Percentiles rank a stretch among this genome's conserved stretches.
Conservation (phyloP, 2,329 filamentous ascomycete species). For the Fusarium pseudoanthophilum region DNA sequence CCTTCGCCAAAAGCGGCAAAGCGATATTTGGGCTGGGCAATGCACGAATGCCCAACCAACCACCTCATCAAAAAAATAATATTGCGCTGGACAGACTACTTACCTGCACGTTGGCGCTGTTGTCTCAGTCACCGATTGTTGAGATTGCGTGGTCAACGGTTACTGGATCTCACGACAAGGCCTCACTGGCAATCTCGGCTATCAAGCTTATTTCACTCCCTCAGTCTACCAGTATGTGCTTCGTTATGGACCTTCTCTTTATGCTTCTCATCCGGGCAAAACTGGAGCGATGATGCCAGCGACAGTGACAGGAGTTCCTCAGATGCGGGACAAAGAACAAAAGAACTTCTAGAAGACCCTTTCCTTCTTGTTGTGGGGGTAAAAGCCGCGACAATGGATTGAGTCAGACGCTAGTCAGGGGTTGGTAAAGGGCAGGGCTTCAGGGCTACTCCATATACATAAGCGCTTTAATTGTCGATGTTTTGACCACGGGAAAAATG, state of each 20-base stretch:
- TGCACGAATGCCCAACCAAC: slow-evolving; percentile 43
- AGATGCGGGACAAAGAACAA: slow-evolving; percentile 21
- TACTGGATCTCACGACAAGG: slow-evolving; percentile 5
- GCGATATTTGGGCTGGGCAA: slow-evolving; percentile 13
- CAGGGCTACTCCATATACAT: not conserved
- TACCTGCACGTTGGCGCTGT: not conserved
- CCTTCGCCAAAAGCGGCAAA: slow-evolving; percentile 28
- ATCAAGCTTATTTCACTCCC: slow-evolving; percentile 2
- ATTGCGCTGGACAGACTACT: not conserved
- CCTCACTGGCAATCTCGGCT: slow-evolving; percentile 11
- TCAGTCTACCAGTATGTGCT: not conserved
- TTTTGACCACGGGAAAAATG: slow-evolving; percentile 12
- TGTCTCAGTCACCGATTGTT: slow-evolving; percentile 20
- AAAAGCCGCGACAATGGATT: slow-evolving; percentile 9
- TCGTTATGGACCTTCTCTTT: slow-evolving; percentile 22
- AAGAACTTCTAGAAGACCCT: slow-evolving; percentile 34
- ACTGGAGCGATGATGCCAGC: slow-evolving; percentile 19
- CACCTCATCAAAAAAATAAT: slow-evolving; percentile 18
- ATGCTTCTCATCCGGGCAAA: slow-evolving; percentile 27
- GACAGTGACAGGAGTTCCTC: slow-evolving; percentile 14
- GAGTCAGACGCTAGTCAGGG: slow-evolving; percentile 36
- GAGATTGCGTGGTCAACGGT: slow-evolving; percentile 13
- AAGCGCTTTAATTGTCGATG: slow-evolving; percentile 24
- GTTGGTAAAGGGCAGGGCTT: slow-evolving; percentile 10
- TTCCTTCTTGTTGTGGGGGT: slow-evolving; percentile 23